Evolutionary conservation across 164 flowering plant species (phyloP).

Genomic region (Taxillus chinensis): DNA sequence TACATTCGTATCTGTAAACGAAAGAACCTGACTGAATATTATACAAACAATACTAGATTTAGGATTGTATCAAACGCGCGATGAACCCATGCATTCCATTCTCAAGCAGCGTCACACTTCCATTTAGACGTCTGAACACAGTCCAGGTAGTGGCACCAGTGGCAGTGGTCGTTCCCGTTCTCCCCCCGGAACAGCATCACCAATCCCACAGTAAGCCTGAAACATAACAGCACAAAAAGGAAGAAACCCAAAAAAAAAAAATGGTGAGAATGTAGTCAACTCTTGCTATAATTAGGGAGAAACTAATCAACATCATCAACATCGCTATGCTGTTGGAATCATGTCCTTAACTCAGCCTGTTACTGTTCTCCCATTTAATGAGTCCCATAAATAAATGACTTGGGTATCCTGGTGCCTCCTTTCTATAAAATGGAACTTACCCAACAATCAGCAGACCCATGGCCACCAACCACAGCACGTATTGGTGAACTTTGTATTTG

Average conservation of each 20-base stretch:
- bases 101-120: conserved; percentile 23
- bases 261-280: too few relatives aligned
- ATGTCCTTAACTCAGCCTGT: too few relatives aligned
- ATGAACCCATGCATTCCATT: neutral
- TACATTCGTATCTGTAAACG: neutral
- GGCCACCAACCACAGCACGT: conserved; percentile 42
- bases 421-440: conserved; percentile 24
- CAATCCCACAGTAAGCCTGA: conserved; percentile 52
- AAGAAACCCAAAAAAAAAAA: too few relatives aligned
- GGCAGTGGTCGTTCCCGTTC: conserved; percentile 59
- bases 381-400: too few relatives aligned
- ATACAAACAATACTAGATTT: too few relatives aligned
- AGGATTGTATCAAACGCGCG: too few relatives aligned
- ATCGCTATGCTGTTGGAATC: too few relatives aligned
- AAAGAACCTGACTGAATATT: neutral
- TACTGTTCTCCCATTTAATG: too few relatives aligned
- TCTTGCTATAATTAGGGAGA: too few relatives aligned
- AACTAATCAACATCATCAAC: too few relatives aligned
- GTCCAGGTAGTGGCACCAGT: conserved; percentile 73
- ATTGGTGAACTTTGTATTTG: conserved; percentile 63
- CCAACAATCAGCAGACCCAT: conserved; percentile 48
- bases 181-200: conserved; percentile 73
- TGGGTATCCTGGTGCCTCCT: too few relatives aligned
- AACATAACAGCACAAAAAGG: neutral
- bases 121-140: conserved; percentile 77